These are phyloP conservation scores for Colletotrichum destructivum DNA, from an alignment of 2,329 filamentous ascomycete genomes.

Conservation along the genomic window DNA sequence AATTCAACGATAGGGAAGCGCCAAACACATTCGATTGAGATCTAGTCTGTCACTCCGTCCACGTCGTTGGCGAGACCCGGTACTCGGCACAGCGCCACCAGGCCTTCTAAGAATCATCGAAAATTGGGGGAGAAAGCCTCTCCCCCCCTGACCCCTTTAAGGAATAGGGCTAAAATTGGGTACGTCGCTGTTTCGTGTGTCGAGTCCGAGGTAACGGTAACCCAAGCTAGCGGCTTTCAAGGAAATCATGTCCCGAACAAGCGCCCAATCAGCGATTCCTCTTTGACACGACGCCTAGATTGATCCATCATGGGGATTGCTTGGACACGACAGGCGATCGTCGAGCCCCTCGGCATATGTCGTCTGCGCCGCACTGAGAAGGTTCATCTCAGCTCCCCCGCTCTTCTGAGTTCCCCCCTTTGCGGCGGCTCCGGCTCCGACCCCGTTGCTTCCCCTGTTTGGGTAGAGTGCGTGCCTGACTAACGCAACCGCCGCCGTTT, in stretches of 20 bases:
- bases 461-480: conserved; percentile 4
- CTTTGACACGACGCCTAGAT: not conserved
- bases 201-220: conserved; percentile 29
- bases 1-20: not conserved
- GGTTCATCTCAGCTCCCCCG: not conserved
- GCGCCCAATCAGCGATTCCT: conserved; percentile 23
- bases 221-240: conserved; percentile 37
- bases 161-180: conserved; percentile 25
- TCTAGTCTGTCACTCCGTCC: not conserved
- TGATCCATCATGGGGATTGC: not conserved
- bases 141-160: not conserved
- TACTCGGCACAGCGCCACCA: not conserved
- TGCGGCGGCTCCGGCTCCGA: conserved; percentile 4
- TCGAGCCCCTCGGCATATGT: not conserved
- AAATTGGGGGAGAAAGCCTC: not conserved
- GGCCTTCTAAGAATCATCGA: not conserved
- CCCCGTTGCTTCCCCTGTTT: conserved; percentile 8
- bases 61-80: conserved; percentile 12
- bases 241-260: conserved; percentile 35
- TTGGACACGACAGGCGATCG: too few relatives aligned
- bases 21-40: not conserved
- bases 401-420: not conserved
- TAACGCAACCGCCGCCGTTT: conserved; percentile 9
- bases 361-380: not conserved
- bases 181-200: conserved; percentile 37